Conservation (phyloP, 1,284 basidiomycete species). For the Boletus semigastroideus region DNA sequence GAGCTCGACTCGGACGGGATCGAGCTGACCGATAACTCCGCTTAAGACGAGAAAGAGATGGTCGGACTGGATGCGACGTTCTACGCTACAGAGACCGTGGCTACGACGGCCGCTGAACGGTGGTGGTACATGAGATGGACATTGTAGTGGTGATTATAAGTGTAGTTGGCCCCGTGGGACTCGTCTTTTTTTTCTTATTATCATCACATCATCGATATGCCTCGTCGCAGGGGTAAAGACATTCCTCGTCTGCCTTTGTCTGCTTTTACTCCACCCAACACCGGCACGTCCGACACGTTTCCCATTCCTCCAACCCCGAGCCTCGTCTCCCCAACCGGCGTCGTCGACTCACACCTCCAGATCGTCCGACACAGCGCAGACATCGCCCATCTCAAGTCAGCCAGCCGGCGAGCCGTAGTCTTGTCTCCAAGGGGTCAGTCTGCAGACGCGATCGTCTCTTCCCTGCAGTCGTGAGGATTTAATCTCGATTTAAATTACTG, state of each 20-base stretch:
- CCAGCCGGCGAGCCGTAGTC: slow-evolving; percentile 43
- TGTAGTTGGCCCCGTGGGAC: slow-evolving; percentile 14
- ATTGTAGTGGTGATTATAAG: background rate
- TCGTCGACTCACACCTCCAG: slow-evolving; percentile 60
- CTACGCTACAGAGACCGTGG: slow-evolving; percentile 16
- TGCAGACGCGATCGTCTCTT: slow-evolving; percentile 12
- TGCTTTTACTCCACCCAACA: slow-evolving; percentile 68
- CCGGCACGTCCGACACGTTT: slow-evolving; percentile 63
- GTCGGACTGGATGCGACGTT: slow-evolving; percentile 32
- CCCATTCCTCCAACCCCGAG: slow-evolving; percentile 68
- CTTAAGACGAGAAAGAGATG: slow-evolving; percentile 26
- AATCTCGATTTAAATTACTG: background rate
- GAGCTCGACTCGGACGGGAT: background rate
- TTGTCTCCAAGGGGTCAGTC: slow-evolving; percentile 11
- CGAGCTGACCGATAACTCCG: slow-evolving; percentile 6
- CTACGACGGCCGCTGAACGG: slow-evolving; percentile 19
- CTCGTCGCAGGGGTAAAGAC: slow-evolving; percentile 56
- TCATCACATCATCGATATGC: background rate
- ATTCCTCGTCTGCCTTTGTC: slow-evolving; percentile 69
- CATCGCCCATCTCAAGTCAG: slow-evolving; percentile 29
- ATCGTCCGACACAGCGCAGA: slow-evolving; percentile 50
- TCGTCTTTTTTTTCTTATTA: background rate
- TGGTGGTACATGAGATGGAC: background rate
- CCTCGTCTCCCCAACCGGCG: slow-evolving; percentile 56
- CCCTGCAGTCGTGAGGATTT: slow-evolving; percentile 21